Evolutionary conservation across 169 alveolate genomes (phyloP).

Genomic region (Plasmodium relictum): DNA sequence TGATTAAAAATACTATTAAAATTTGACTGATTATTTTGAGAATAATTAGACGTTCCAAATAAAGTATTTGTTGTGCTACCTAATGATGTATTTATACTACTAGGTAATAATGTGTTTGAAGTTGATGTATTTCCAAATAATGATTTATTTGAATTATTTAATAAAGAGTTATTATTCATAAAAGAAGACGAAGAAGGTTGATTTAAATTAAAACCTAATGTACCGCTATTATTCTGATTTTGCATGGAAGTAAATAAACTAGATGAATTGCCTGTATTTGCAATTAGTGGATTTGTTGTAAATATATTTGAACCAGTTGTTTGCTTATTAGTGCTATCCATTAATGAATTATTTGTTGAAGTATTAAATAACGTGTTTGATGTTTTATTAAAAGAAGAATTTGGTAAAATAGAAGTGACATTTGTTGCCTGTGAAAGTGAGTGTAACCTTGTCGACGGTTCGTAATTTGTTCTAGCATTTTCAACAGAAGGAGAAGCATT

Average conservation of each 20-base stretch:
- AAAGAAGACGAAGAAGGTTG: background rate
- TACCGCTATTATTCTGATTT: background rate
- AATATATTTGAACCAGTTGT: background rate
- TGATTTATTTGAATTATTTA: background rate
- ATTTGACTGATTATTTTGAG: background rate
- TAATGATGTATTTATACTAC: background rate
- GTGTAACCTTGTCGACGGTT: conserved; percentile 11
- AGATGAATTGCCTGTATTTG: background rate
- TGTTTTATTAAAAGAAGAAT: background rate
- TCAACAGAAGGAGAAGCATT: conserved; percentile 4
- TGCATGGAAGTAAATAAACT: background rate
- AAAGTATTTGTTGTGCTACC: background rate
- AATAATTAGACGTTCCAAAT: background rate
- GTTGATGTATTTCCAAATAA: background rate
- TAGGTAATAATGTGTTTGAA: conserved; percentile 1
- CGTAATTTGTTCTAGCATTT: conserved; percentile 24
- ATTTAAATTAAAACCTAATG: conserved; percentile 26
- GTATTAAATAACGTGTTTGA: background rate
- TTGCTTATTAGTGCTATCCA: background rate
- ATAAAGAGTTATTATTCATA: too few species aligned
- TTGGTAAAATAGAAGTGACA: background rate
- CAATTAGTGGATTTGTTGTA: background rate
- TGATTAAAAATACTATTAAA: background rate
- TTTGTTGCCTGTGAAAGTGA: conserved; percentile 23
- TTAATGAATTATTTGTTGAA: background rate